Conservation (phyloP, 305 asterid species). For the Solanum hybrid region DNA sequence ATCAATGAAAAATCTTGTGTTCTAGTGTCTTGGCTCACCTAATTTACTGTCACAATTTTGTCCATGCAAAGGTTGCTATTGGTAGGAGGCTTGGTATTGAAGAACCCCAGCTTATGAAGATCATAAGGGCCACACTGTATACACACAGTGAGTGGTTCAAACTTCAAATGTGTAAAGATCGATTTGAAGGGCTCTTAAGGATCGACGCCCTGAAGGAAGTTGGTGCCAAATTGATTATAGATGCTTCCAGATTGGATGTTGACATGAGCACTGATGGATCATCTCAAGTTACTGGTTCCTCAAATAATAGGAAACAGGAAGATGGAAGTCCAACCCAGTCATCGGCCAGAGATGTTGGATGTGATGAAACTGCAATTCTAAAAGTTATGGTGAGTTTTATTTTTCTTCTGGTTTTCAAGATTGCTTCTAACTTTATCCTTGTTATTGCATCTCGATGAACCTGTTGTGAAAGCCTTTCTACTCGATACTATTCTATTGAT, state of each 20-base stretch:
- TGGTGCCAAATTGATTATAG: conserved; percentile 46
- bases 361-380: conserved; percentile 81
- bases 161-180: conserved; percentile 95
- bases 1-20: neutral
- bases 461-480: neutral
- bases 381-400: conserved; percentile 85
- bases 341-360: conserved; percentile 51
- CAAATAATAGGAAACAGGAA: conserved; percentile 53
- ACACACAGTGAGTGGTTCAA: conserved; percentile 91
- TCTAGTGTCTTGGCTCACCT: neutral
- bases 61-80: conserved; percentile 63
- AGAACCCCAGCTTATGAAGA: conserved; percentile 95
- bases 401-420: neutral
- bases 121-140: conserved; percentile 63
- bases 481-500: neutral
- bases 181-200: conserved; percentile 73
- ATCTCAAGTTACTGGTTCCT: conserved; percentile 59
- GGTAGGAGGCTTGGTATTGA: conserved; percentile 79
- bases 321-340: conserved; percentile 72
- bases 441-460: neutral
- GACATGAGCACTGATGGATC: conserved; percentile 68
- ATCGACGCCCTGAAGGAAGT: conserved; percentile 65
- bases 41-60: neutral
- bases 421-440: neutral
- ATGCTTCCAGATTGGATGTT: conserved; percentile 42